Conservation (phyloP, 2,329 filamentous ascomycete species). For the Epichloe festucae region DNA sequence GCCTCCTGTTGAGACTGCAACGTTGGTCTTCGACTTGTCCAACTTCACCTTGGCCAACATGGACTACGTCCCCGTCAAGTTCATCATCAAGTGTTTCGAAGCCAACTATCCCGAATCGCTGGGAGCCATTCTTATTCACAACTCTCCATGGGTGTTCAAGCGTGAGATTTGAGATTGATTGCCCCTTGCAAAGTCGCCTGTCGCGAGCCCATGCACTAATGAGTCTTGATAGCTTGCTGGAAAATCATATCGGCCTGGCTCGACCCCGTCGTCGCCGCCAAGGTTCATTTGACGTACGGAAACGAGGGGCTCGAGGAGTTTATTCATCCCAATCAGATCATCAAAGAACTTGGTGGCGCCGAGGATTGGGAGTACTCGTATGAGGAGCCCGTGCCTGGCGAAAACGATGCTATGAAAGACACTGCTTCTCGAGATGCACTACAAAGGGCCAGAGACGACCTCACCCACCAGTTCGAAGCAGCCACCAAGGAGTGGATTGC, state of each 20-base stretch:
- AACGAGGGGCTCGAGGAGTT: slow-evolving; percentile 48
- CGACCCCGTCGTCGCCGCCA: slow-evolving; percentile 60
- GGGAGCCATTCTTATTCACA: slow-evolving; percentile 59
- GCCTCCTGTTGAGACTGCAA: slow-evolving; percentile 11
- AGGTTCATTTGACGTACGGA: slow-evolving; percentile 57
- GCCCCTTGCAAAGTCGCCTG: too few relatives aligned
- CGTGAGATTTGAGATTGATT: slow-evolving; percentile 10
- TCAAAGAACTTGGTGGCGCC: slow-evolving; percentile 44
- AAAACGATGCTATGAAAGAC: slow-evolving; percentile 42
- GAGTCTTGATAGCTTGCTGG: slow-evolving; percentile 23
- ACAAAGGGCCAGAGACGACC: slow-evolving; percentile 33
- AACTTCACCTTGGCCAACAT: slow-evolving; percentile 60
- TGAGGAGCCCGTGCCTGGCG: slow-evolving; percentile 42
- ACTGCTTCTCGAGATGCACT: slow-evolving; percentile 33
- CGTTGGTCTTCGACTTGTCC: slow-evolving; percentile 58
- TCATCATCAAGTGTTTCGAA: slow-evolving; percentile 70
- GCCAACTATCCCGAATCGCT: slow-evolving; percentile 66
- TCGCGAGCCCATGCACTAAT: neutral
- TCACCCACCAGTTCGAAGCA: slow-evolving; percentile 44
- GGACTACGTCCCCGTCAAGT: slow-evolving; percentile 65
- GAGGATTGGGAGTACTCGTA: slow-evolving; percentile 56
- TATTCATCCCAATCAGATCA: slow-evolving; percentile 48
- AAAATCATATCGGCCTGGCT: slow-evolving; percentile 63
- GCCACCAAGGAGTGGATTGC: slow-evolving; percentile 47
- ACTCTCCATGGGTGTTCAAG: slow-evolving; percentile 60